Base-by-base conservation (phyloP, 257 asterid genomes). In the Scutellaria galericulata region DNA sequence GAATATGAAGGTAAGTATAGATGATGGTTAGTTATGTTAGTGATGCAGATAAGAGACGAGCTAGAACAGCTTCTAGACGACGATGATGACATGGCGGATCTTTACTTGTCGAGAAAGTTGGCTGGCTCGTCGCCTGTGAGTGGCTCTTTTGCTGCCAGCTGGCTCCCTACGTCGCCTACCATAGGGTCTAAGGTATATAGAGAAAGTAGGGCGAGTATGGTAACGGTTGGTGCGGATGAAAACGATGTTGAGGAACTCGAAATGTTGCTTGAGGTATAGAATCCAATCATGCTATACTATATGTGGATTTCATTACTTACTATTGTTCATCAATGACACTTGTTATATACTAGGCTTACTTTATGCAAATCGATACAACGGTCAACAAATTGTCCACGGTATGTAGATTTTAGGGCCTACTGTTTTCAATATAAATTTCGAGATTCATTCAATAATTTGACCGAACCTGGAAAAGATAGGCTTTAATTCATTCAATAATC, bases 81-180 rank as follows among this genome's bases (percentile, higher is more conserved):
- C 18, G 98, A 94, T 62, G 98, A 91, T 74, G 98, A 94, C 61
- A 94, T 94, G 98, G 93, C 97, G 0, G 97, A 94, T 77, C 96
- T 94, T 61, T 94, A 94, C 85, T 81, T 94, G 80, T 86, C 98
- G 2, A 84, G 98, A 73, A 94, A 94, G 80, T 71, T 84, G 64
- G 89, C 85, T 5, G 85, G 93, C 52, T 75, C 88, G 68, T 85
- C 97, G 27, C 96, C 97, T 60, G 81, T 83, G 69, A 92, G 98
- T 79, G 94, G 83, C 64, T 89, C 96, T 6, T 96, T 89, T 73
- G 96, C 87, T 50, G 91, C 86, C 31, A 79, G 86, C 70, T 93
- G 89, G 91, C 81, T 80, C 86, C 80, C 80, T 56, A 84, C 87
- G 12, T 89, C 98, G 7, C 98, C 98, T 9, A 85, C 97, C 54